Percentiles rank a stretch among this genome's conserved stretches.
Evolutionary conservation across 345 rosid genomes (phyloP).

Genomic region (Boechera divaricarpa): DNA sequence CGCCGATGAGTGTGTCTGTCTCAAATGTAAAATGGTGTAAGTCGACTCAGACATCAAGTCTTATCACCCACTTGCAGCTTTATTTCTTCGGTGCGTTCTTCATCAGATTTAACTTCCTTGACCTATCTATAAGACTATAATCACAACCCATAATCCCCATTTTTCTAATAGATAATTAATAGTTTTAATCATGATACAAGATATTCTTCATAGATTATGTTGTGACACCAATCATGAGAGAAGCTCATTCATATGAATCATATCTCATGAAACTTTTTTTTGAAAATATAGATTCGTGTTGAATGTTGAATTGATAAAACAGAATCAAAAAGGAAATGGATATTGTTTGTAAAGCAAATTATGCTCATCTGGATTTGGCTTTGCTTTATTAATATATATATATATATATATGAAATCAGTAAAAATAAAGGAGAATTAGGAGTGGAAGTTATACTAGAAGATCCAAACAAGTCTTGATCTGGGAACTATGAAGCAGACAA

Average conservation of each 20-base stretch:
- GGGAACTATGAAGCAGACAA: slow-evolving; percentile 28
- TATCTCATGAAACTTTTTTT: not conserved
- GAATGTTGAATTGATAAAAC: not conserved
- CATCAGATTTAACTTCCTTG: slow-evolving; percentile 40
- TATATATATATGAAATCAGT: not conserved
- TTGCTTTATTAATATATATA: slow-evolving; percentile 11
- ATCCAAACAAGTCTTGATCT: slow-evolving; percentile 16
- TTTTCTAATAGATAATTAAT: not conserved
- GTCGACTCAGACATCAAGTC: slow-evolving; percentile 45
- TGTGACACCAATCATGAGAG: slow-evolving; percentile 34
- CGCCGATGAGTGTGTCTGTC: slow-evolving; percentile 15
- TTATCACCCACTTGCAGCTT: slow-evolving; percentile 45
- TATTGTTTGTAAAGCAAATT: slow-evolving; percentile 8
- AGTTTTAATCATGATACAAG: slow-evolving; percentile 15
- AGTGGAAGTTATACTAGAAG: not conserved
- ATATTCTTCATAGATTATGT: slow-evolving; percentile 40
- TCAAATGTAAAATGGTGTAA: slow-evolving; percentile 37
- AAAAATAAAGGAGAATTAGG: slow-evolving; percentile 25
- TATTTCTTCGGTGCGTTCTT: slow-evolving; percentile 44
- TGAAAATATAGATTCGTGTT: not conserved
- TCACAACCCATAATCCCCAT: slow-evolving; percentile 10
- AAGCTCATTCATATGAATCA: slow-evolving; percentile 22
- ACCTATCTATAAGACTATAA: slow-evolving; percentile 10
- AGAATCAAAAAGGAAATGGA: slow-evolving; percentile 13
- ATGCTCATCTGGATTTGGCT: slow-evolving; percentile 13